Evolutionary conservation across 2,329 filamentous ascomycete species (phyloP).

Genomic region (Zalaria obscura): DNA sequence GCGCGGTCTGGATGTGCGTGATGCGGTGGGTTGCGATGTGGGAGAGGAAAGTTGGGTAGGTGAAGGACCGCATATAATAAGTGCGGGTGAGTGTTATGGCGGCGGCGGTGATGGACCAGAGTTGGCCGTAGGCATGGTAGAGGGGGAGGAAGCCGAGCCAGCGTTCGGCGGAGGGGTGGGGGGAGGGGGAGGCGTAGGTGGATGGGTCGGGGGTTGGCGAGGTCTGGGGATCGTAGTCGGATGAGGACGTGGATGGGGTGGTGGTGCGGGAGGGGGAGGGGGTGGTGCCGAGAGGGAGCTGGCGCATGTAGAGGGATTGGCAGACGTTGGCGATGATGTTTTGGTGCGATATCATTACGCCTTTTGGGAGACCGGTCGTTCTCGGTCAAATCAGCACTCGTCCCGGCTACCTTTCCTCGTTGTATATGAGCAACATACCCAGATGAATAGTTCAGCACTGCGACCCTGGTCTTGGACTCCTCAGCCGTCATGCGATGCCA

Average conservation of each 20-base stretch:
- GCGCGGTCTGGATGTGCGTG: conserved; percentile 26
- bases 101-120: conserved; percentile 24
- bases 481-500: conserved; percentile 25
- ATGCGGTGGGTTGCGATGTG: conserved; percentile 21
- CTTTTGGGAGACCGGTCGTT: conserved; percentile 30
- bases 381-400: conserved; percentile 7
- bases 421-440: conserved; percentile 2
- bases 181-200: conserved; percentile 10
- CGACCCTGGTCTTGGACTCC: conserved; percentile 17
- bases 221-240: too few species aligned
- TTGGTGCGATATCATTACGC: conserved; percentile 29
- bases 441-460: conserved; percentile 14
- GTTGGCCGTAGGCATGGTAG: conserved; percentile 21
- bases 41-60: conserved; percentile 18
- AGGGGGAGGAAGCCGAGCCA: conserved; percentile 21
- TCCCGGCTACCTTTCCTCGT: too few species aligned
- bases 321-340: conserved; percentile 27
- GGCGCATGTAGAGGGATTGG: conserved; percentile 24
- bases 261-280: not conserved
- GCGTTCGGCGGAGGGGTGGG: conserved; percentile 17
- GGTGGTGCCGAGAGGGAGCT: conserved; percentile 9
- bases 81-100: conserved; percentile 18
- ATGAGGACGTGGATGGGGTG: too few species aligned
- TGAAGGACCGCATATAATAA: conserved; percentile 26
- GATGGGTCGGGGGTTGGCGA: conserved; percentile 12